Percentiles rank a stretch among this genome's conserved stretches.
phyloP scores from a whole-genome alignment of 2,329 filamentous ascomycete genomes.

The Metarhizium album region DNA sequence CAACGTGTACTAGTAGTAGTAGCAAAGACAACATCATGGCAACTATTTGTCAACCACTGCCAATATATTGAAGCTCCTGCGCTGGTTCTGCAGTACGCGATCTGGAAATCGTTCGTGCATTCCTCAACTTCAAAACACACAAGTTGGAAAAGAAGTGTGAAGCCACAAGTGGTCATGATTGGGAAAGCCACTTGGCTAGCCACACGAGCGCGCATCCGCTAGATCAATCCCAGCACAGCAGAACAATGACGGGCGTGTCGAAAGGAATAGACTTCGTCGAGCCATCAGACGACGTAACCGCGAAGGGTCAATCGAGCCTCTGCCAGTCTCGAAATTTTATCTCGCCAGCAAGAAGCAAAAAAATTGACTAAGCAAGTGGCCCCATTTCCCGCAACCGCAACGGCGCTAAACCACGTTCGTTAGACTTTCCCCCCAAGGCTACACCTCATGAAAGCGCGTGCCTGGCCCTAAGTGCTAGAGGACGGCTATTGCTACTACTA shows the following conservation, averaged over 20 bases:
- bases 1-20: constrained; percentile 16
- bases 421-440: background rate
- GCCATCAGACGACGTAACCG: background rate
- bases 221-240: background rate
- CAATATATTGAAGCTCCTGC: background rate
- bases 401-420: constrained; percentile 2
- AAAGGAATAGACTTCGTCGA: background rate
- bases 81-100: background rate
- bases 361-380: background rate
- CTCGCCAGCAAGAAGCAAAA: background rate
- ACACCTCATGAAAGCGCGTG: background rate
- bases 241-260: background rate
- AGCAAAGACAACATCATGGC: constrained; percentile 5
- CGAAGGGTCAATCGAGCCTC: background rate
- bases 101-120: background rate
- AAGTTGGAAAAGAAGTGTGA: background rate
- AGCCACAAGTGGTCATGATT: background rate
- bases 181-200: background rate
- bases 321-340: background rate
- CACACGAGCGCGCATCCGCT: background rate
- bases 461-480: constrained; percentile 5
- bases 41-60: background rate
- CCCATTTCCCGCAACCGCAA: background rate
- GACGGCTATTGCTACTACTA: no score
- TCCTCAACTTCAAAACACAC: background rate